Evolutionary conservation across 2,329 filamentous ascomycete species (phyloP).

Genomic region (Arthrinium puccinioides): DNA sequence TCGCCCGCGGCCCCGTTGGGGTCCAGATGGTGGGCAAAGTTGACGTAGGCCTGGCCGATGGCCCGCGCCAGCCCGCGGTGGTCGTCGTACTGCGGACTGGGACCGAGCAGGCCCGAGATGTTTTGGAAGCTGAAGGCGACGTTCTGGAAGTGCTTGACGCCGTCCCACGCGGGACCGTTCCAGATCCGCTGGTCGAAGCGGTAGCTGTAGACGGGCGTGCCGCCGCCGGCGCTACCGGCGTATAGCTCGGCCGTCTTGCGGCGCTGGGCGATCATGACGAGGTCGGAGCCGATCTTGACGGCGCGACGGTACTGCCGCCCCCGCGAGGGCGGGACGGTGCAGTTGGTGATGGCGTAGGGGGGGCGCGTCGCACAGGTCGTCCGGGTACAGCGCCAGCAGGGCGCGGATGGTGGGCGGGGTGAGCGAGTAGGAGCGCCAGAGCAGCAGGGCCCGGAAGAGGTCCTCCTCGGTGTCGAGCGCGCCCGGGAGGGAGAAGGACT

Average conservation of each 20-base stretch:
- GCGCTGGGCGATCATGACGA: constrained; percentile 40
- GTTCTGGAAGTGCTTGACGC: constrained; percentile 40
- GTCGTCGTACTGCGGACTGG: constrained; percentile 32
- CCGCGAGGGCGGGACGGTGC: constrained; percentile 17
- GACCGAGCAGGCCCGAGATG: constrained; percentile 37
- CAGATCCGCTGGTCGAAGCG: constrained; percentile 41
- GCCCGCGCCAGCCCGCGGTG: constrained; percentile 25
- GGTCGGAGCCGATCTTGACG: constrained; percentile 36
- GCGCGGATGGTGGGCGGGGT: constrained; percentile 34
- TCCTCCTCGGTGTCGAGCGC: constrained; percentile 32
- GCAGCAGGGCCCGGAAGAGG: constrained; percentile 30
- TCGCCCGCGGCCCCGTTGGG: constrained; percentile 25
- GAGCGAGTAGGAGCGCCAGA: constrained; percentile 38
- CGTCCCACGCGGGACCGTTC: constrained; percentile 29
- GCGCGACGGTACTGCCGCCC: constrained; percentile 37
- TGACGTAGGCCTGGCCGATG: constrained; percentile 33
- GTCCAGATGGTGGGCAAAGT: constrained; percentile 33
- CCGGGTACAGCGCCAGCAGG: constrained; percentile 39
- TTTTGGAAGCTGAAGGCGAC: constrained; percentile 44
- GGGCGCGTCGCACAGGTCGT: constrained; percentile 37
- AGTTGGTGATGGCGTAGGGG: constrained; percentile 33
- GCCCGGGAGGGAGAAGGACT: constrained; percentile 32
- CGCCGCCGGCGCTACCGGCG: constrained; percentile 19
- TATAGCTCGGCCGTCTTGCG: constrained; percentile 37
- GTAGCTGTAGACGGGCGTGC: constrained; percentile 36